phyloP scores from a whole-genome alignment of 495 filamentous ascomycete genomes.

The Xylaria intraflava region DNA sequence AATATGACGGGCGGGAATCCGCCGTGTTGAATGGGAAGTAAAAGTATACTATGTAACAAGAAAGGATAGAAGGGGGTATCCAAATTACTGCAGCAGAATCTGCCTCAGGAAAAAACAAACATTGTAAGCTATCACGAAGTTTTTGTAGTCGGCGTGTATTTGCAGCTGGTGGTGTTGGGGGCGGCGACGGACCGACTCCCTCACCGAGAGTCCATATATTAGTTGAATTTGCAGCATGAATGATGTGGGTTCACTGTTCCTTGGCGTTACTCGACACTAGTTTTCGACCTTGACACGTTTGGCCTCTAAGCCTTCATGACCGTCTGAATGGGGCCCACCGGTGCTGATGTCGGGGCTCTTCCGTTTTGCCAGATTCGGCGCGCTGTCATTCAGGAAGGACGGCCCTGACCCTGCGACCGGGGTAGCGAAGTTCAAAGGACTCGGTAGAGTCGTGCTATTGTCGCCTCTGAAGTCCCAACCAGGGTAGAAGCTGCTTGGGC shows the following conservation, averaged over 20 bases:
- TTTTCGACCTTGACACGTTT: slow-evolving; percentile 41
- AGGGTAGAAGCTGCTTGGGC: slow-evolving; percentile 83
- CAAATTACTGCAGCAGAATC: neutral
- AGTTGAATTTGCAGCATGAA: too few species aligned
- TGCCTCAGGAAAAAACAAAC: neutral
- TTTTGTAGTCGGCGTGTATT: slow-evolving; percentile 15
- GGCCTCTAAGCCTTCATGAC: slow-evolving; percentile 32
- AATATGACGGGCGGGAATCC: slow-evolving; percentile 14
- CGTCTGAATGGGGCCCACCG: slow-evolving; percentile 25
- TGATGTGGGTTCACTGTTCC: neutral
- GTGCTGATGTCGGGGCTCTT: slow-evolving; percentile 43
- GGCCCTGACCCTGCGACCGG: slow-evolving; percentile 68
- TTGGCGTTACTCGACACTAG: neutral
- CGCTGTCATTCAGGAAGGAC: slow-evolving; percentile 52
- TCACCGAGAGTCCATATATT: neutral
- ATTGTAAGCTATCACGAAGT: slow-evolving; percentile 5
- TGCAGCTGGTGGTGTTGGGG: slow-evolving; percentile 9
- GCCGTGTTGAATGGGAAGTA: slow-evolving; percentile 11
- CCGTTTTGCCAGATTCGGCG: slow-evolving; percentile 27
- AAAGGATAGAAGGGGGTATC: slow-evolving; percentile 19
- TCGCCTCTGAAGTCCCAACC: slow-evolving; percentile 71
- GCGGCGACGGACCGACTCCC: slow-evolving; percentile 1
- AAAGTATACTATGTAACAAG: slow-evolving; percentile 14
- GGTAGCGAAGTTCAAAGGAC: slow-evolving; percentile 85
- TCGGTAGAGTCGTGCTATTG: slow-evolving; percentile 78